Evolutionary conservation across 805 yeast species (phyloP), one percentile per base, ranked within the genome.

Genomic region (Teunomyces panamensis): DNA sequence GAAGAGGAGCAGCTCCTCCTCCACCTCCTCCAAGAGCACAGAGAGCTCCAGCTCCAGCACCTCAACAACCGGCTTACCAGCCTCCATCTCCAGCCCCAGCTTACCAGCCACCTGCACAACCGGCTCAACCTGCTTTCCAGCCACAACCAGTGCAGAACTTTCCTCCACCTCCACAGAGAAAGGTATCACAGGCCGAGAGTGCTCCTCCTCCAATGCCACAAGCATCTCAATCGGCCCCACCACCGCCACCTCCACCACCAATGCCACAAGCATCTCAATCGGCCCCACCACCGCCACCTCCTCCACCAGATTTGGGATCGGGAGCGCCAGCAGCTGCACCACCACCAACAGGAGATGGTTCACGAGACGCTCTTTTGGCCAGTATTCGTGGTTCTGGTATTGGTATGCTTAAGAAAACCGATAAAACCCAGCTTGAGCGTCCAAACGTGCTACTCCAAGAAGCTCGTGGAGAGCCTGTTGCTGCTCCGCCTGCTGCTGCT

Each of bases 361-460:
- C 84, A 0, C 74, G 96, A 56, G 96, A 87, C 63, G 96, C 96
- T 0, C 74, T 92, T 36, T 71, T 92, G 50, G 87, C 95, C 0
- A 89, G 97, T 0, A 92, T 92, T 55, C 77, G 96, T 56, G 81
- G 84, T 33, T 84, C 96, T 0, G 85, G 84, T 10, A 33, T 91
- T 4, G 84, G 85, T 0, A 59, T 80, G 5, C 76, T 92, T 55
- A 81, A 76, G 53, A 89, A 84, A 62, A 85, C 86, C 1, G 97
- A 92, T 64, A 92, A 90, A 65, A 67, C 89, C 0, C 90, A 86
- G 57, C 69, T 89, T 35, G 97, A 91, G 30, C 80, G 77, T 51
- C 96, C 97, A 8, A 82, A 85, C 32, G 88, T 79, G 0, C 57
- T 87, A 13, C 66, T 87, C 13, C 87, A 79, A 59, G 92, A 86